phyloP scores from a whole-genome alignment of 768 basidiomycete genomes.

The Russula compacta region DNA sequence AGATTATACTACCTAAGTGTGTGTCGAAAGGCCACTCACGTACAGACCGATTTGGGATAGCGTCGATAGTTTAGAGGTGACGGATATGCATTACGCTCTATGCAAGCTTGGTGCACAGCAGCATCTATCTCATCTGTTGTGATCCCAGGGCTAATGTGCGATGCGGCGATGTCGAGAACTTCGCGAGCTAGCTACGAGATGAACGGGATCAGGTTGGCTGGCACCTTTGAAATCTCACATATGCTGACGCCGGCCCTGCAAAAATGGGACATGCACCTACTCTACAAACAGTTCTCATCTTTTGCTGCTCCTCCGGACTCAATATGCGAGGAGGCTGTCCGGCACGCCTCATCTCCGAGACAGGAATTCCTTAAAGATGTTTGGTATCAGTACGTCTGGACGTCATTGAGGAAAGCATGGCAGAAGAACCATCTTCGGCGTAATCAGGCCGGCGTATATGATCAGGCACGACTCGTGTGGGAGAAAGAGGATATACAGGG shows the following conservation, averaged over 20 bases:
- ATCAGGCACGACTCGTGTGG: slow-evolving; percentile 64
- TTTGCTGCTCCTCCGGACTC: slow-evolving; percentile 68
- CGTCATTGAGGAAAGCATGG: neutral
- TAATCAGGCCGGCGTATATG: slow-evolving; percentile 89
- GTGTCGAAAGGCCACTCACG: slow-evolving; percentile 41
- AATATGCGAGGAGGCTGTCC: slow-evolving; percentile 62
- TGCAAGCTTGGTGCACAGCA: slow-evolving; percentile 84
- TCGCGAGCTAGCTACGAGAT: slow-evolving; percentile 67
- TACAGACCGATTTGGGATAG: slow-evolving; percentile 96
- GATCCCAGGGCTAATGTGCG: slow-evolving; percentile 79
- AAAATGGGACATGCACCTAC: slow-evolving; percentile 35
- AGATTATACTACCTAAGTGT: neutral
- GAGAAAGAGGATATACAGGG: slow-evolving; percentile 83
- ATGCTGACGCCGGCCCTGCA: neutral
- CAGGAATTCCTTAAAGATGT: slow-evolving; percentile 42
- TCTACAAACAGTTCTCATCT: slow-evolving; percentile 78
- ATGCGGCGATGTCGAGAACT: slow-evolving; percentile 87
- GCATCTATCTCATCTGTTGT: slow-evolving; percentile 94
- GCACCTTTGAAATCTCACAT: slow-evolving; percentile 2
- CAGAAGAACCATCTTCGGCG: slow-evolving; percentile 51
- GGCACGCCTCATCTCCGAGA: slow-evolving; percentile 44
- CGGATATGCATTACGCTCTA: slow-evolving; percentile 89
- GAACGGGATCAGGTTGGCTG: slow-evolving; percentile 3
- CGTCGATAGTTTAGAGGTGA: slow-evolving; percentile 86
- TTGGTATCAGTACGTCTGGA: slow-evolving; percentile 13